A percentile compares a stretch with the other conserved stretches of the same genome.
Conservation (phyloP, 2,329 filamentous ascomycete species). For the Aureobasidium uvarum region DNA sequence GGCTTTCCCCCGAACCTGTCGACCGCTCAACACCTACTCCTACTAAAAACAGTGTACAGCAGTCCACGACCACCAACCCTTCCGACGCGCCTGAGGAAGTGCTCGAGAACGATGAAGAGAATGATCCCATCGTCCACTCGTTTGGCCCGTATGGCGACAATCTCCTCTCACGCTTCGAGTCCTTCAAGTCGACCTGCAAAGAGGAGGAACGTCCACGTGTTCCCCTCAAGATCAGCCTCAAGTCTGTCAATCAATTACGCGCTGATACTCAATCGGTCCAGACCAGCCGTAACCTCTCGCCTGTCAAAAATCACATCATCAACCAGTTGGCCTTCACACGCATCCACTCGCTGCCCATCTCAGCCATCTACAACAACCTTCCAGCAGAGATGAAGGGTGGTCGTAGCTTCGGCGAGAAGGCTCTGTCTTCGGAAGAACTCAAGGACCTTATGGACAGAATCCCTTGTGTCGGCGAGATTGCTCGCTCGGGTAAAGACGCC, state of each 20-base stretch:
- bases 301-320: slow-evolving; percentile 78
- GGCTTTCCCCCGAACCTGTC: neutral
- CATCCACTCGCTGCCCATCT: slow-evolving; percentile 85
- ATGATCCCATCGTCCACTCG: slow-evolving; percentile 87
- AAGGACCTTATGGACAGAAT: slow-evolving; percentile 70
- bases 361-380: slow-evolving; percentile 82
- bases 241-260: slow-evolving; percentile 31
- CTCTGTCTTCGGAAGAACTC: slow-evolving; percentile 61
- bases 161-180: slow-evolving; percentile 75
- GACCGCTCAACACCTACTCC: slow-evolving; percentile 14
- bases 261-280: slow-evolving; percentile 24
- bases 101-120: slow-evolving; percentile 85
- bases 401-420: slow-evolving; percentile 37
- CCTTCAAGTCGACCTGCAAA: slow-evolving; percentile 59
- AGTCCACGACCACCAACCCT: slow-evolving; percentile 20
- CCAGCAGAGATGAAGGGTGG: slow-evolving; percentile 54
- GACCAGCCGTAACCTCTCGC: slow-evolving; percentile 38
- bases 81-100: slow-evolving; percentile 56
- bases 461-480: slow-evolving; percentile 81
- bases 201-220: slow-evolving; percentile 57
- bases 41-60: slow-evolving; percentile 1
- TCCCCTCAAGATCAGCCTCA: slow-evolving; percentile 35
- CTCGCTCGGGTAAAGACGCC: slow-evolving; percentile 89
- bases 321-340: slow-evolving; percentile 96
- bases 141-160: slow-evolving; percentile 89